Conservation (phyloP, 2,329 filamentous ascomycete species). For the Paracoccidioides lutzii region DNA sequence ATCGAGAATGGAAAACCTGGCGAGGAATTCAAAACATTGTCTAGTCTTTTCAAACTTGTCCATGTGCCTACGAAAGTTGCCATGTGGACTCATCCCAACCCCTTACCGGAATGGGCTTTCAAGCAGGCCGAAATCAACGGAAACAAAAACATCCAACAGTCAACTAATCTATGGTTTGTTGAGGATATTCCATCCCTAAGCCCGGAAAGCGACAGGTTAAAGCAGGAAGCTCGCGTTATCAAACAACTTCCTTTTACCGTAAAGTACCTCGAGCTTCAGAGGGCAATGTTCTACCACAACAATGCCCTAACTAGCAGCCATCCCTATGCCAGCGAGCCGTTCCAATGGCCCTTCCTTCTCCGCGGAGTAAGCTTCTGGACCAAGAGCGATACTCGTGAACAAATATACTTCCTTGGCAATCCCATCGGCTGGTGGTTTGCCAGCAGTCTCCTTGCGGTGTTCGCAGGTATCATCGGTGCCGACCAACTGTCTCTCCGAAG, state of each 20-base stretch:
- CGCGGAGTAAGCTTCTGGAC: constrained; percentile 99
- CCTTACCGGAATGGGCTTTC: constrained; percentile 93
- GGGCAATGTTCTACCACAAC: constrained; percentile 99
- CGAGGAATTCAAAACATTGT: constrained; percentile 79
- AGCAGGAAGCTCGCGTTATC: constrained; percentile 63
- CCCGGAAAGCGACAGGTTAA: constrained; percentile 56
- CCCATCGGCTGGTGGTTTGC: constrained; percentile 95
- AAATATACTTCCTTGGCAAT: constrained; percentile 98
- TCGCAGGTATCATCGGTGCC: constrained; percentile 77
- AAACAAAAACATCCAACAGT: constrained; percentile 84
- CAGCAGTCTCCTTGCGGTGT: constrained; percentile 83
- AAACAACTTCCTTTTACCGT: constrained; percentile 77
- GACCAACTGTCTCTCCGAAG: constrained; percentile 89
- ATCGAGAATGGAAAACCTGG: constrained; percentile 72
- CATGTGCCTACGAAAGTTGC: constrained; percentile 92
- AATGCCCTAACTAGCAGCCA: constrained; percentile 94
- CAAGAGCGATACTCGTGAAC: constrained; percentile 81
- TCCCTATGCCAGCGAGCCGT: constrained; percentile 86
- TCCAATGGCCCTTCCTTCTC: constrained; percentile 95
- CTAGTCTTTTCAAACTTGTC: constrained; percentile 89
- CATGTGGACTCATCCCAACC: constrained; percentile 95
- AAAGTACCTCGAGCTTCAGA: constrained; percentile 94
- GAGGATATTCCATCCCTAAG: constrained; percentile 79
- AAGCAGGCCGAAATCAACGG: constrained; percentile 99
- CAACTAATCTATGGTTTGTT: constrained; percentile 88